Conservation (phyloP, 257 asterid species). For the Jaltomata sinuosa region DNA sequence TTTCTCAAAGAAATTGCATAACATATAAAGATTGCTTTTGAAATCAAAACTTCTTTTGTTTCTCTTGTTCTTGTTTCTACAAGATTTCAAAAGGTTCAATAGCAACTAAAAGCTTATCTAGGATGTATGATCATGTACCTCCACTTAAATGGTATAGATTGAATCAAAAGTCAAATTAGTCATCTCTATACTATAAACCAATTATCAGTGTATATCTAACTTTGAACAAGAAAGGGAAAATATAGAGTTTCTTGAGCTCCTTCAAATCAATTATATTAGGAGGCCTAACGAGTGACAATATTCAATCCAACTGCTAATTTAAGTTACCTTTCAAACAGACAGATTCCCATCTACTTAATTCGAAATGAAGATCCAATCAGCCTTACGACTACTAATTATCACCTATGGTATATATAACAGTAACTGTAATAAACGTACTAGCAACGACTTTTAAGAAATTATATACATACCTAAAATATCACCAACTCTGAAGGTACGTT, state of each 20-base stretch:
- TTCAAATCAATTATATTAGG: neutral
- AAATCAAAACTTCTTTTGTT: neutral
- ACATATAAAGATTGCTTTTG: neutral
- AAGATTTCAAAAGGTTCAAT: neutral
- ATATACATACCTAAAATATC: slow-evolving; percentile 14
- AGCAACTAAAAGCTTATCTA: neutral
- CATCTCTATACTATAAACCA: neutral
- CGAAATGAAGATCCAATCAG: neutral
- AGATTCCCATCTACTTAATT: neutral
- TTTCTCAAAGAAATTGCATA: neutral
- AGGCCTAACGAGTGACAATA: neutral
- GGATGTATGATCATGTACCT: neutral
- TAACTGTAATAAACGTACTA: neutral
- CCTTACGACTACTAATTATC: neutral
- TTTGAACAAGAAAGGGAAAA: neutral
- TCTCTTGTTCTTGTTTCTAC: neutral
- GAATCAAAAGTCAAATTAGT: neutral
- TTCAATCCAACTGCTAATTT: neutral
- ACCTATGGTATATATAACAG: no score
- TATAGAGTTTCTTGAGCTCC: neutral
- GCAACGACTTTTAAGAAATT: no score
- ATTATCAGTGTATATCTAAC: neutral
- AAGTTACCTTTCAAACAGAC: neutral
- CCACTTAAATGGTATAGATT: neutral
- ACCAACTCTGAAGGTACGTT: neutral